Percentiles rank a stretch among this genome's conserved stretches.
phyloP scores from a whole-genome alignment of 768 basidiomycete genomes.

The Boletus sp. region DNA sequence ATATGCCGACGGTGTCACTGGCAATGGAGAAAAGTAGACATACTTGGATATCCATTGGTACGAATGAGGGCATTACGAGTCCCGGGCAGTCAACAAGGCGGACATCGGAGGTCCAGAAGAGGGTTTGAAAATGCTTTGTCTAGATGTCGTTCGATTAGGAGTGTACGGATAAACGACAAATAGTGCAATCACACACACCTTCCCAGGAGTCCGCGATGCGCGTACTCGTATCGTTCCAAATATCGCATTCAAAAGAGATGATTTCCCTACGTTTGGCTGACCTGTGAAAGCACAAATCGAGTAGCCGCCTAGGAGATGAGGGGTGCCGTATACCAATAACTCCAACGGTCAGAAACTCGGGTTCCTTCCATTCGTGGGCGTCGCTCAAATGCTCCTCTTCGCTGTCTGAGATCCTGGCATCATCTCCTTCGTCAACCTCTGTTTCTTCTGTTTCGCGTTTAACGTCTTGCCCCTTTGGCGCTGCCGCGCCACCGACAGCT shows the following conservation, averaged over 20 bases:
- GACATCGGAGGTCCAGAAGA: constrained; percentile 83
- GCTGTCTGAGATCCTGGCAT: constrained; percentile 4
- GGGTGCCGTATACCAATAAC: constrained; percentile 54
- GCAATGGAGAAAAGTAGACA: background rate
- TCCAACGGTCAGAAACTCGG: constrained; percentile 72
- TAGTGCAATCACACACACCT: constrained; percentile 41
- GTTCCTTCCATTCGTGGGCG: constrained; percentile 34
- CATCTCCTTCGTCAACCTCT: constrained; percentile 22
- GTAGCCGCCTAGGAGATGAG: background rate
- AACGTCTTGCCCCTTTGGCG: constrained; percentile 25
- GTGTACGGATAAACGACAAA: background rate
- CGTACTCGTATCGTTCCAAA: constrained; percentile 76
- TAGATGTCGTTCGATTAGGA: constrained; percentile 22
- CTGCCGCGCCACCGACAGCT: constrained; percentile 41
- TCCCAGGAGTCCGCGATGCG: constrained; percentile 84
- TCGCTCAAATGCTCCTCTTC: constrained; percentile 16
- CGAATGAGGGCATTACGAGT: constrained; percentile 81
- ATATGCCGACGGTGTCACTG: background rate
- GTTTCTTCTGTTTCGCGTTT: constrained; percentile 6
- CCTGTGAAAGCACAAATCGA: constrained; percentile 39
- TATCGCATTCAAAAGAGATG: constrained; percentile 86
- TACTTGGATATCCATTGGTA: constrained; percentile 83
- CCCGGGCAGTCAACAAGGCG: constrained; percentile 95
- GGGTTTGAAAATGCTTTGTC: constrained; percentile 96
- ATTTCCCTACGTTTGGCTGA: constrained; percentile 96